Base-by-base conservation (phyloP, 768 basidiomycete species). In the Neoboletus magnificus region DNA sequence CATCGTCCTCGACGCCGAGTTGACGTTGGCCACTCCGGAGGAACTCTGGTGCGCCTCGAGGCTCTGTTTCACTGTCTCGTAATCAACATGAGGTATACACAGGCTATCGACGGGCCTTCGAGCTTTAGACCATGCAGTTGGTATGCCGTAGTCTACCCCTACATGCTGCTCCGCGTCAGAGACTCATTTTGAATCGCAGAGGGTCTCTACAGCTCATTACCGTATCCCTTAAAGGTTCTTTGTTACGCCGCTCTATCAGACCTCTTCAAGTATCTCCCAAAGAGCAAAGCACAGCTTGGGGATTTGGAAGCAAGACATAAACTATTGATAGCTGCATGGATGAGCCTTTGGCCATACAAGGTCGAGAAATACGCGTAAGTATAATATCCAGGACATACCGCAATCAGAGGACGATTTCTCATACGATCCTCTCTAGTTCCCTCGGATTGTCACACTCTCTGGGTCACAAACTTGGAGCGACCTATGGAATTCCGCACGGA, bases 61-160 rank as follows among this genome's bases (percentile, higher is more conserved):
- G 52, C 45, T 51, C 4, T 50, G 50, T 39, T 32, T 33, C 45
- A 20, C n/a, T n/a, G n/a, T 55, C 48, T 56, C 51, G 48, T 55
- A 41, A 41, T 57, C 53, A 43, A 43, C 54, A 59, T 50, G 47
- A 65, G 55, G 57, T 41, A 5, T 12, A 43, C 40, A 16, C 52
- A 88, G 87, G 87, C 69, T 91, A 37, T 91, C 89, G 18, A 88
- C 88, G 9, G 91, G 89, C 8, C 78, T 93, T 52, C 82, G 89
- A 45, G 82, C 91, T 2, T 73, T 92, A 18, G 90, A 93, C 68
- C 90, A 92, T 67, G 82, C 87, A 27, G 82, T 91, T 51, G 86
- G 87, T 82, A 62, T 62, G 81, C 66, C 32, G 37, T 33, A n/a
- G 25, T 49, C 33, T 36, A 35, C 16, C 18, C 23, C 23, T 20